These are phyloP conservation scores for Pythium dissimile DNA, from an alignment of 352 stramenopile genomes.

Conservation along the genomic window DNA sequence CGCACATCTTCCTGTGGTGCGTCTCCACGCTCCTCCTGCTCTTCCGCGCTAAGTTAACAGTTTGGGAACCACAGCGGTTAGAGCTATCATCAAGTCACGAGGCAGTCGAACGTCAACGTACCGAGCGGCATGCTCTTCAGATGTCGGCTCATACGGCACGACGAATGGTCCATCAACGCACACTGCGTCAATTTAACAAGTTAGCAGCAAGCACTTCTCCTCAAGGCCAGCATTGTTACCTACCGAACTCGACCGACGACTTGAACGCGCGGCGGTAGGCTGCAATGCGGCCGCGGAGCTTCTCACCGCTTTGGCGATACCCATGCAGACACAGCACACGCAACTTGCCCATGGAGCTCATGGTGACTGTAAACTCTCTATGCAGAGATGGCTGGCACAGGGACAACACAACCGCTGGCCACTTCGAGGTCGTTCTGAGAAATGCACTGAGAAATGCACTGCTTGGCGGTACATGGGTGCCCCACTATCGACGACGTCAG, in stretches of 20 bases:
- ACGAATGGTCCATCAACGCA: slow-evolving; percentile 72
- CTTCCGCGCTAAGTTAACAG: slow-evolving; percentile 2
- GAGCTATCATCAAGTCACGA: background rate
- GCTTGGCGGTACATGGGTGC: slow-evolving; percentile 1
- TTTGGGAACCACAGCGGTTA: background rate
- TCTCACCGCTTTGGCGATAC: slow-evolving; percentile 74
- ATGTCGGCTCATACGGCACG: slow-evolving; percentile 67
- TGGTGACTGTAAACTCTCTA: too few relatives aligned
- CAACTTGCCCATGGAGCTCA: slow-evolving; percentile 41
- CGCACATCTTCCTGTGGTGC: slow-evolving; percentile 36
- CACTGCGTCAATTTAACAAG: too few relatives aligned
- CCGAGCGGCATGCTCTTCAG: slow-evolving; percentile 43
- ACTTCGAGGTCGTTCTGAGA: slow-evolving; percentile 15
- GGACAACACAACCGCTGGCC: background rate
- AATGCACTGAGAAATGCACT: too few relatives aligned
- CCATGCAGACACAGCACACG: slow-evolving; percentile 85
- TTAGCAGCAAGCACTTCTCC: background rate
- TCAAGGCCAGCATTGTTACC: slow-evolving; percentile 12
- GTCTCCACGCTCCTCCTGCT: slow-evolving; percentile 8
- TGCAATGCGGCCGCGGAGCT: slow-evolving; percentile 69
- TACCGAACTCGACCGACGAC: slow-evolving; percentile 79
- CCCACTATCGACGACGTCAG: slow-evolving; percentile 5
- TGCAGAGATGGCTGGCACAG: background rate
- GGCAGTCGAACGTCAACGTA: slow-evolving; percentile 12
- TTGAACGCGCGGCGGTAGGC: slow-evolving; percentile 72